phyloP scores from a whole-genome alignment of 2,329 filamentous ascomycete species.

The Xylariomycetidae sp. region DNA sequence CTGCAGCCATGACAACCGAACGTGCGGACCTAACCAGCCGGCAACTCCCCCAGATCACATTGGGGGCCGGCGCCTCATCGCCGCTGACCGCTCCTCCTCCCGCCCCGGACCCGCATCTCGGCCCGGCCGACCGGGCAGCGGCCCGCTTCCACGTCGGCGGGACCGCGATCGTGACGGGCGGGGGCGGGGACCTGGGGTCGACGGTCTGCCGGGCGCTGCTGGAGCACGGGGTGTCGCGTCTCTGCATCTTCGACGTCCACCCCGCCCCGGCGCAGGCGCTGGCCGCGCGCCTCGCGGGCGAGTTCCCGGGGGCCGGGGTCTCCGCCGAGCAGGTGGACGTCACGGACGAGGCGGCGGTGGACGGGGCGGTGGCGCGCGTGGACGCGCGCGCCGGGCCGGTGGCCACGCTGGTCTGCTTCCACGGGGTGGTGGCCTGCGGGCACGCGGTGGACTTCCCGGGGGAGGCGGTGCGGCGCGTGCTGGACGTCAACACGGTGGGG shows the following conservation, averaged over 20 bases:
- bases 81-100: conserved; percentile 19
- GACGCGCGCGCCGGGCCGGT: conserved; percentile 25
- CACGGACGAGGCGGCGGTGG: conserved; percentile 44
- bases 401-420: conserved; percentile 57
- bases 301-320: conserved; percentile 49
- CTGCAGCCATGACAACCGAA: conserved; percentile 20
- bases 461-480: conserved; percentile 53
- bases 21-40: conserved; percentile 19
- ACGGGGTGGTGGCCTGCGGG: conserved; percentile 59
- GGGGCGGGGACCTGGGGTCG: conserved; percentile 25
- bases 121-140: conserved; percentile 16
- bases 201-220: conserved; percentile 23
- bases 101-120: conserved; percentile 13
- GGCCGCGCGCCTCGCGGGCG: conserved; percentile 39
- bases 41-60: conserved; percentile 18
- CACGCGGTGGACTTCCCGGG: conserved; percentile 54
- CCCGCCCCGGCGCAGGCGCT: conserved; percentile 22
- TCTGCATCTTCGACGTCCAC: conserved; percentile 27
- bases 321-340: conserved; percentile 51
- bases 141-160: conserved; percentile 20
- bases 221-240: conserved; percentile 24
- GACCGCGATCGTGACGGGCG: conserved; percentile 27
- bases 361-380: conserved; percentile 22
- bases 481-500: conserved; percentile 69
- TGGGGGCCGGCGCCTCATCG: conserved; percentile 18